These are phyloP conservation scores for Aureobasidium musti DNA, from an alignment of 2,329 filamentous ascomycete species.

Conservation along the genomic window DNA sequence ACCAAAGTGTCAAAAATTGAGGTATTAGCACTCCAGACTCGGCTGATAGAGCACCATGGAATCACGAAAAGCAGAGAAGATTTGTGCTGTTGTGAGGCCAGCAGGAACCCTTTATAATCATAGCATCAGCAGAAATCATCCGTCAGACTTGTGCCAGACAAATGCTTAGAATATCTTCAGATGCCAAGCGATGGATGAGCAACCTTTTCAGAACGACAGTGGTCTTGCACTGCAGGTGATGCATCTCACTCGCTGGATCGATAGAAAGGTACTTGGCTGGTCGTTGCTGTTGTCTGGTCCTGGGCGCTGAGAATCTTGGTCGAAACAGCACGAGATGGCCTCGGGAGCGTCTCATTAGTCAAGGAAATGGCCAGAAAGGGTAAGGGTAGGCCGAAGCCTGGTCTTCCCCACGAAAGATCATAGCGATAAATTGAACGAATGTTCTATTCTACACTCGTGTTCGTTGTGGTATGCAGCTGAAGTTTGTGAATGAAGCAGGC, in stretches of 20 bases:
- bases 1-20: too few species aligned
- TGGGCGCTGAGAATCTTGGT: background rate
- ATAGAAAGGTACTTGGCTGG: background rate
- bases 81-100: too few species aligned
- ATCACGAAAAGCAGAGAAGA: too few species aligned
- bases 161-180: too few species aligned
- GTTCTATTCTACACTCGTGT: background rate
- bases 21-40: too few species aligned
- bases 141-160: too few species aligned
- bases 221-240: background rate
- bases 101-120: too few species aligned
- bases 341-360: constrained; percentile 24
- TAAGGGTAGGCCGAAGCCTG: background rate
- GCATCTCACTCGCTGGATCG: background rate
- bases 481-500: background rate
- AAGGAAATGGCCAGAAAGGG: constrained; percentile 23
- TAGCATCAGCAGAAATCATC: too few species aligned
- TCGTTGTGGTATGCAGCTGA: background rate
- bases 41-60: too few species aligned
- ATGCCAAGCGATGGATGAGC: too few species aligned
- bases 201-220: background rate
- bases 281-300: background rate
- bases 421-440: background rate
- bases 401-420: constrained; percentile 9
- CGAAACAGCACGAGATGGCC: background rate